phyloP scores from a whole-genome alignment of 2,329 filamentous ascomycete genomes.

The Colletotrichum incanum region DNA sequence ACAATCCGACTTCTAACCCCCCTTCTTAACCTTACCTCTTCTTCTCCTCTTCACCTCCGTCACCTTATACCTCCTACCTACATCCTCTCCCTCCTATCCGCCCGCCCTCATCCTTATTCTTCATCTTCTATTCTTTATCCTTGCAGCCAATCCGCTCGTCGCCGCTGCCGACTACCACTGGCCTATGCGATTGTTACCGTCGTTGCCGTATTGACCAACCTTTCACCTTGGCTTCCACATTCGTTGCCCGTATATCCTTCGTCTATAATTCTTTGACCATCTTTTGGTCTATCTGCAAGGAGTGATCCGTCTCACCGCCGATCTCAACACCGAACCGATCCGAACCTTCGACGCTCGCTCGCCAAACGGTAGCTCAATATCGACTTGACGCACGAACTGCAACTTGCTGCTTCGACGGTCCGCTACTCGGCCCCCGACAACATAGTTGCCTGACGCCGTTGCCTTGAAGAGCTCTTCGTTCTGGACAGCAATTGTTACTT shows the following conservation, averaged over 20 bases:
- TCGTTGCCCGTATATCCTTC: constrained; percentile 45
- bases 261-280: constrained; percentile 45
- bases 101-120: constrained; percentile 52
- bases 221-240: constrained; percentile 42
- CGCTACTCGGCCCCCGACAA: constrained; percentile 19
- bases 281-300: constrained; percentile 38
- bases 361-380: constrained; percentile 28
- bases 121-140: constrained; percentile 50
- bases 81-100: constrained; percentile 49
- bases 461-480: constrained; percentile 6
- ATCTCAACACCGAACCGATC: constrained; percentile 25
- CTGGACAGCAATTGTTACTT: constrained; percentile 27
- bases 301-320: constrained; percentile 21
- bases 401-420: constrained; percentile 25
- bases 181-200: constrained; percentile 40
- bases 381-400: constrained; percentile 41
- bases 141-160: constrained; percentile 42
- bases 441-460: not conserved
- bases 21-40: constrained; percentile 39
- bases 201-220: constrained; percentile 40
- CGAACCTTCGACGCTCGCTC: constrained; percentile 41
- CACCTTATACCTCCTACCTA: constrained; percentile 47
- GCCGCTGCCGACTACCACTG: constrained; percentile 37
- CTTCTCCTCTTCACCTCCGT: constrained; percentile 47
- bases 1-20: constrained; percentile 42